Conservation (phyloP, 2,329 filamentous ascomycete genomes). For the Ophiostoma novo-ulmi region DNA sequence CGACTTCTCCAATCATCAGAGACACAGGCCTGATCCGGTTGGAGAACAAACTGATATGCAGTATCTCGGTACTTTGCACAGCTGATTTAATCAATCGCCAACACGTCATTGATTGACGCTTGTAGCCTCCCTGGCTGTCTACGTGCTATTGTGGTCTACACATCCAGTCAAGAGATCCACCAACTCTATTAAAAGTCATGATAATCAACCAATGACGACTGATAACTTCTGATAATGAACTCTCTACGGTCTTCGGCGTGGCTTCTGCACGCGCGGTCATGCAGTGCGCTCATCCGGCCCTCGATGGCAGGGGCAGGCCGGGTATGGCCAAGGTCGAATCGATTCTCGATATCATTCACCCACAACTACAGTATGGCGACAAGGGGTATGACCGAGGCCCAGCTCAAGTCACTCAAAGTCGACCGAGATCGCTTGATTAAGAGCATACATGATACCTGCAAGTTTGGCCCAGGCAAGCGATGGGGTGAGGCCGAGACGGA, state of each 20-base stretch:
- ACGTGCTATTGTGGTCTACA: neutral
- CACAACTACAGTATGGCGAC: constrained; percentile 17
- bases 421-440: constrained; percentile 24
- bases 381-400: constrained; percentile 19
- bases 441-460: constrained; percentile 26
- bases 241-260: neutral
- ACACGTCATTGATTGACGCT: neutral
- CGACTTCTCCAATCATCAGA: neutral
- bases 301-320: neutral
- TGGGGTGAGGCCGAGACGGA: constrained; percentile 61
- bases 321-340: neutral
- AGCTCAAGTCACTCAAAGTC: constrained; percentile 20
- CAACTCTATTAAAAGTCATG: neutral
- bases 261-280: neutral
- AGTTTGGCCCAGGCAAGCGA: constrained; percentile 44
- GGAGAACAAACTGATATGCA: neutral
- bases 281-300: neutral
- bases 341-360: neutral
- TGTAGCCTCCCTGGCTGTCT: neutral
- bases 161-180: neutral
- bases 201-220: neutral
- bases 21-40: neutral
- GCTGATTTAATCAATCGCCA: neutral
- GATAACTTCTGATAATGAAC: neutral
- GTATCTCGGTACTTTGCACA: neutral